Base-by-base conservation (phyloP, 164 flowering plant species). In the Brasenia schreberi region DNA sequence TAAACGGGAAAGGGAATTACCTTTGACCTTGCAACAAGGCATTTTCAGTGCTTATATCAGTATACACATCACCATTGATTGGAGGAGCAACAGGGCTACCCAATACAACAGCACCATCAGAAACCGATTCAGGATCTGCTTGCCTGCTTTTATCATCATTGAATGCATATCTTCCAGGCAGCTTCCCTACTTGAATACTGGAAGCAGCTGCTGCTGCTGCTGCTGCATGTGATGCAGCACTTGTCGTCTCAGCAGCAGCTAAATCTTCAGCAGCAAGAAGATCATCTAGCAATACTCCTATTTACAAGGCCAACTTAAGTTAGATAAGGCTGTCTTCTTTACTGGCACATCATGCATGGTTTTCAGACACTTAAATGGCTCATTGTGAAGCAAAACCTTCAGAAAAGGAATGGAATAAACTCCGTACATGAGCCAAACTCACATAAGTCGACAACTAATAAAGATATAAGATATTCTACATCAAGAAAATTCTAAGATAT, bases 71-170 rank as follows among this genome's bases (percentile, higher is more conserved):
- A 64, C 97, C 97, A 81, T 91, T 94, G 49, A 84, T 73, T 68
- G 98, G 96, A 64, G 97, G 96, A n/a, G 95, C 96, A 72, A 94
- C 97, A 65, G 98, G 96, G 76, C 65, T 86, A 66, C 96, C 97
- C 18, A 95, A 78, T 67, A 90, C 92, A 73, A 95, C 97, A 5
- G 99, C 75, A 65, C 97, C 99, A 81, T 95, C 97, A 65, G 82
- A 69, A 75, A 67, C 83, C 64, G 80, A 72, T 17, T 85, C 96
- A 69, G 87, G 70, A 68, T 69, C 72, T 17, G 76, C 23, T 66
- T 79, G 87, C 67, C 90, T 75, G 45, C 77, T 70, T 70, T 90
- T 84, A 18, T 89, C 97, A 81, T 92, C 97, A 59, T 67, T 70
- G 65, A 82, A 84, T 7, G 81, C 85, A 81, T 84, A 87, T 72